A percentile compares a stretch with the other conserved stretches of the same genome.
phyloP scores from a whole-genome alignment of 371 early-diverging fungal genomes.

The Furculomyces boomerangus region DNA sequence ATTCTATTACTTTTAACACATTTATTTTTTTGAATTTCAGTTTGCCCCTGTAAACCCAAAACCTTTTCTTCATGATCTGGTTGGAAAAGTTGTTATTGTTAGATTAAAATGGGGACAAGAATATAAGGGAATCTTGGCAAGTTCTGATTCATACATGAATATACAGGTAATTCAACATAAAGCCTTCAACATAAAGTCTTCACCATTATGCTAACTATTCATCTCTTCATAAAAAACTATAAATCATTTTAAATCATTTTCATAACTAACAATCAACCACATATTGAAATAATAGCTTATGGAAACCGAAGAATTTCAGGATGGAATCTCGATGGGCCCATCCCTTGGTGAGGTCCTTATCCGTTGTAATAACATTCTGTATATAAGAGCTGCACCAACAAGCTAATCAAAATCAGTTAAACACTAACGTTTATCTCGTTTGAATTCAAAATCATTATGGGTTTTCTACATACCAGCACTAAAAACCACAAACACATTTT shows the following conservation, averaged over 20 bases:
- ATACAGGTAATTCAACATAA: slow-evolving; percentile 87
- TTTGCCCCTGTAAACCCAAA: slow-evolving; percentile 91
- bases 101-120: slow-evolving; percentile 97
- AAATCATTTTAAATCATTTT: no score
- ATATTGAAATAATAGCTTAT: slow-evolving; percentile 31
- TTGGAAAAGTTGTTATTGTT: slow-evolving; percentile 78
- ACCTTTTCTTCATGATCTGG: slow-evolving; percentile 83
- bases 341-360: slow-evolving; percentile 82
- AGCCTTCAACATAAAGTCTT: no score
- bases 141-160: slow-evolving; percentile 96
- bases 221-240: no score
- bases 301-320: slow-evolving; percentile 76
- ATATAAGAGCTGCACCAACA: slow-evolving; percentile 39
- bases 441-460: no score
- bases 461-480: no score
- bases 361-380: slow-evolving; percentile 79
- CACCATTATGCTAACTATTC: no score
- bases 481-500: no score
- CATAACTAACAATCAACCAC: no score
- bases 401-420: no score
- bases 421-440: no score
- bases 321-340: slow-evolving; percentile 73
- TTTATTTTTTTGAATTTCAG: no score
- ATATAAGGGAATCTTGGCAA: slow-evolving; percentile 82
- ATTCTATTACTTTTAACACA: no score